These are phyloP conservation scores for Myochromella boudieri DNA, from an alignment of 768 basidiomycete species.

Conservation along the genomic window DNA sequence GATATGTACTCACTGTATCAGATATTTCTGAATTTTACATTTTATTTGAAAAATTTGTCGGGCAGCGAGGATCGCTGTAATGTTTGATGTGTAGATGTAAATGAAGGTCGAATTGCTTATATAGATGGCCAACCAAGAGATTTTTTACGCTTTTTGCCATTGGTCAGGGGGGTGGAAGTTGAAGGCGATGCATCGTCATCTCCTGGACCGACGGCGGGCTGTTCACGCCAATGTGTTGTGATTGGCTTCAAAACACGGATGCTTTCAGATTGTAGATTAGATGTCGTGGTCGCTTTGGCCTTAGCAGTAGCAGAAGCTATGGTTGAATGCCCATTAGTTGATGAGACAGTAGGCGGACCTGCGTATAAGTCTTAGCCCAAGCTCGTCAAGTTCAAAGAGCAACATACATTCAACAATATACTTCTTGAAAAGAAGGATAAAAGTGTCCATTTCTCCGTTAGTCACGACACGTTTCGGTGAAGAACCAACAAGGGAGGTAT, in stretches of 20 bases:
- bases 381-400: neutral
- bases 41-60: no score
- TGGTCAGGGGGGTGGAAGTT: conserved; percentile 25
- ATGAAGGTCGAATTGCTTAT: neutral
- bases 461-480: conserved; percentile 36
- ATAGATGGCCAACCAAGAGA: conserved; percentile 28
- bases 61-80: no score
- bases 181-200: conserved; percentile 5
- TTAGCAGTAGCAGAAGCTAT: neutral
- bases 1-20: neutral
- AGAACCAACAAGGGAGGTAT: conserved; percentile 13
- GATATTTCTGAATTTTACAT: no score
- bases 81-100: no score
- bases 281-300: neutral
- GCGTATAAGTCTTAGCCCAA: neutral
- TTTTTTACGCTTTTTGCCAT: conserved; percentile 60
- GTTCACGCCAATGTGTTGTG: neutral
- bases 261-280: no score
- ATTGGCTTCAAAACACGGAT: conserved; percentile 14
- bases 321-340: conserved; percentile 7
- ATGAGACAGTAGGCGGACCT: conserved; percentile 2
- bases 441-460: conserved; percentile 54
- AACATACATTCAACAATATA: conserved; percentile 44
- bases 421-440: conserved; percentile 64
- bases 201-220: neutral